Evolutionary conservation across 2,329 filamentous ascomycete genomes (phyloP), one percentile per base, ranked within the genome.

Genomic region (Chaetomium sp.): DNA sequence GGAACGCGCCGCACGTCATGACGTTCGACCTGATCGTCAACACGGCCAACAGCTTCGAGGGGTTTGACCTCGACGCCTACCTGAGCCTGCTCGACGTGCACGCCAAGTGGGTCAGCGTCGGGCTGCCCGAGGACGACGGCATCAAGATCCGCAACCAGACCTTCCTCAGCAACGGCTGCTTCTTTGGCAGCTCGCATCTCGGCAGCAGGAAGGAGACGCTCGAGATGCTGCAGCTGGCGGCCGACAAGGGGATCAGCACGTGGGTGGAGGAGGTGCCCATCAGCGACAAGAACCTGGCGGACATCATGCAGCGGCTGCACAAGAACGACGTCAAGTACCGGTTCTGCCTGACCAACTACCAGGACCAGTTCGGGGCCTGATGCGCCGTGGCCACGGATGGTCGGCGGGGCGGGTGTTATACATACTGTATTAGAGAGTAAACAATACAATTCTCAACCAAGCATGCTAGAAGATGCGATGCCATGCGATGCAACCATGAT

Each of bases 41-140:
- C 82, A 89, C 87, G 8, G 89, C 90, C 71, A 90, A 87, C 73
- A 87, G 84, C 42, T 88, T 85, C 59, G 85, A 87, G 59, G 83
- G 82, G 56, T 91, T 92, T 78, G 85, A 91, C 73, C 79, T 92
- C 35, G 77, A 78, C 60, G 83, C 88, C 68, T 96, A 95, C 80
- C 85, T 96, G 72, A 86, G 85, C 67, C 85, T 93, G 72, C 84
- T 96, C 75, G 92, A 94, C 78, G 88, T 94, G 64, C 90, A 93
- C 79, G 91, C 90, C 65, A 85, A 84, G 74, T 95, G 90, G 86
- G 86, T 94, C 75, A 90, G 85, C 72, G 90, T 94, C 61, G 91
- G 91, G 50, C 82, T 95, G 73, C 91, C 91, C 3, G 90, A 93
- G 74, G 89, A 91, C 67, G 87, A 89, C 53, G 86, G 91, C 12